Evolutionary conservation across 2,329 filamentous ascomycete species (phyloP), one percentile per base, ranked within the genome.

Genomic region (Fusarium buxicola): DNA sequence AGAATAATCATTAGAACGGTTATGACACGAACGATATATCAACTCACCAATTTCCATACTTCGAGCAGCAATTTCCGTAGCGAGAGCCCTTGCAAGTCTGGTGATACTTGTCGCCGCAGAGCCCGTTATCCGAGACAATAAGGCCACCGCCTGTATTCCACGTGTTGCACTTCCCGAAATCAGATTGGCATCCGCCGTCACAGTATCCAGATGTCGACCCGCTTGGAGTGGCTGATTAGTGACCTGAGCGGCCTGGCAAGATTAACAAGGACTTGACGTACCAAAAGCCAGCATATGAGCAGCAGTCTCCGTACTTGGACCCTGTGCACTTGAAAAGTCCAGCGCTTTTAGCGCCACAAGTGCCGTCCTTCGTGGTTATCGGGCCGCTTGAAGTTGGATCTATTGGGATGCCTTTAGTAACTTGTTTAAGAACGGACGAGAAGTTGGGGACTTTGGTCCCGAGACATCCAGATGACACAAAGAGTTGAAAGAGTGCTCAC

Each of bases 271-370:
- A 16, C 5, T 34, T 25, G 31, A 71, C 73, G 54, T 58, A 76
- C 74, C 74, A 77, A 65, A 64, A 76, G 12, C 73, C 74, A 35
- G 63, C 66, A 32, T 65, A 69, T 2, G 77, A 79, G 46, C 78
- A 80, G 63, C 78, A 80, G 57, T 72, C 69, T 11, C 76, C 76
- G 56, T 70, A 74, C 8, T 32, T 51, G 1, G 74, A 76, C 12
- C 69, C 72, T 21, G 70, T 65, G 49, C 78, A 80, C 7, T 70
- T 73, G 16, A 60, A 21, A 21, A 21, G 16, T 3, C 58, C 52
- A 4, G 65, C 70, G 6, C 52, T 70, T 16, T 60, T 55, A 32
- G 70, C 69, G 34, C 76, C 77, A 56, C 77, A 79, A 24, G 62
- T 71, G 38, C 74, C 70, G 55, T 78, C 71, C 8, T 69, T 62